These are phyloP conservation scores for Sanghuangporus baumii DNA, from an alignment of 1,284 basidiomycete genomes.

Conservation along the genomic window DNA sequence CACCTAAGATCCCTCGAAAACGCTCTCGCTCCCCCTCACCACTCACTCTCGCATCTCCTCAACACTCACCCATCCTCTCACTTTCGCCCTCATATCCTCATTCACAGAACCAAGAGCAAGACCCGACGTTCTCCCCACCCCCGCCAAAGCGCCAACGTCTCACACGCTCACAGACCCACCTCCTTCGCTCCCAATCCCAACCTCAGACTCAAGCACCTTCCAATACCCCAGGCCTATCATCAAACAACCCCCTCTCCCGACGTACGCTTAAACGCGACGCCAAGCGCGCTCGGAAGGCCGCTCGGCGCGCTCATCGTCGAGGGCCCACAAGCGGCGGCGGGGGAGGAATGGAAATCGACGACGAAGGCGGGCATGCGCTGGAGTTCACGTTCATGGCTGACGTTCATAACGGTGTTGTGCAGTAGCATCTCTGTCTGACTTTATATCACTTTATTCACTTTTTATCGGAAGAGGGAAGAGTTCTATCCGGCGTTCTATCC, in stretches of 20 bases:
- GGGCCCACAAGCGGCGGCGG: constrained; percentile 2
- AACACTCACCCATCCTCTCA: background rate
- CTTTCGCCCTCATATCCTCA: constrained; percentile 4
- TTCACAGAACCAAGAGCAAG: constrained; percentile 48
- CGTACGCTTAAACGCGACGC: constrained; percentile 53
- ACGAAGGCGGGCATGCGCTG: constrained; percentile 21
- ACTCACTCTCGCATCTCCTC: background rate
- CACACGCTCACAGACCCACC: constrained; percentile 30
- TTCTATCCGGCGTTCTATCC: no score
- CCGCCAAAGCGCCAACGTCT: background rate
- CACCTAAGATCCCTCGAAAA: constrained; percentile 33
- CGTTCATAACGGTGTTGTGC: constrained; percentile 7
- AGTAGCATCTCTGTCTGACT: background rate
- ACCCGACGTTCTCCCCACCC: constrained; percentile 39
- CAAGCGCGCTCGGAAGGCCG: constrained; percentile 49
- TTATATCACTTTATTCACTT: background rate
- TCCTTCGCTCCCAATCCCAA: constrained; percentile 42
- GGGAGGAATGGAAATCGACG: constrained; percentile 34
- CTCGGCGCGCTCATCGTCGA: constrained; percentile 17
- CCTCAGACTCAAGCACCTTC: constrained; percentile 36
- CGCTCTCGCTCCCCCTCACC: constrained; percentile 26
- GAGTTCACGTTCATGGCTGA: constrained; percentile 19
- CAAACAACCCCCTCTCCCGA: constrained; percentile 52
- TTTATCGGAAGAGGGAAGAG: no score
- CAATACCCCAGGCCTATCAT: constrained; percentile 38